Evolutionary conservation across 805 yeast genomes (phyloP), one percentile per base, ranked within the genome.

Genomic region (Nakazawaea molendinolei): DNA sequence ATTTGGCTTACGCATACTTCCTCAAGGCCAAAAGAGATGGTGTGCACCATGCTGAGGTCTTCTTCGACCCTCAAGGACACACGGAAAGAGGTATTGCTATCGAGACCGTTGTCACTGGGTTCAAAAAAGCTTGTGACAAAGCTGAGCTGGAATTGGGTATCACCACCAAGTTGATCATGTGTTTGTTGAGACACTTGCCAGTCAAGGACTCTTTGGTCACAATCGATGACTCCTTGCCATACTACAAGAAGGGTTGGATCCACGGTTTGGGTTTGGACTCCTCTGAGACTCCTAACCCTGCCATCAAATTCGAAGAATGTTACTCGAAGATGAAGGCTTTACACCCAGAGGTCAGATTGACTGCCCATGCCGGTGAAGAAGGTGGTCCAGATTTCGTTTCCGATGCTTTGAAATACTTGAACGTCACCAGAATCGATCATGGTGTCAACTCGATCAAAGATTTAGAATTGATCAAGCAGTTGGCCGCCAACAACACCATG

Each of bases 361-460:
- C 94, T 24, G 90, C 95, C 2, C 95, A 85, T 51, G 94, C 92
- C 3, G 95, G 95, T 49, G 95, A 85, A 59, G 94, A 85, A 62
- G 94, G 90, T 36, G 85, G 80, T 44, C 76, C 86, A 28, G 69
- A 74, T n/a, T 82, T 64, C 46, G 83, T 84, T 19, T 40, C 60
- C 8, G 67, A 66, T 36, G 61, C 92, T 2, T 59, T 84, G 42
- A 79, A 80, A 47, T 39, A 65, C 31, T 66, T 81, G 40, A 65
- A 73, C 2, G 84, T 74, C 18, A 67, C 77, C 23, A 71, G 95
- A 56, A 79, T 85, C 38, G 95, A 85, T 51, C 95, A 85, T 51
- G 94, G 94, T 37, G 74, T 83, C 45, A 76, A 79, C 50, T 71
- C 86, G 8, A 57, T 65, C 30, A 67, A 80, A 27, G 78, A 70